A percentile compares a stretch with the other conserved stretches of the same genome.
phyloP scores from a whole-genome alignment of 2,329 filamentous ascomycete genomes.

The Keithomyces neogunnii region DNA sequence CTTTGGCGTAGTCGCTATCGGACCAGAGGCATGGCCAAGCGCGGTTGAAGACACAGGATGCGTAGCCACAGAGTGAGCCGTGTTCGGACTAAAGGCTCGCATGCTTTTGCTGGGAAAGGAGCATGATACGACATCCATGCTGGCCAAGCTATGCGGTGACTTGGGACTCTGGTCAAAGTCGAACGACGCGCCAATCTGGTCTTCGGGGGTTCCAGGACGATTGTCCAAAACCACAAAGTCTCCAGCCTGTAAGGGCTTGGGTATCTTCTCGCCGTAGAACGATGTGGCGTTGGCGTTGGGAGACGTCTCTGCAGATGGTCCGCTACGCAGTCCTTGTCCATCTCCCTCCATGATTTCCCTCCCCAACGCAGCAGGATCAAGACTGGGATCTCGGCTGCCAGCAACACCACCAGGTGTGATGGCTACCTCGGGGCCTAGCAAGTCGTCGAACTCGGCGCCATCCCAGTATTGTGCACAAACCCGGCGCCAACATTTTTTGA shows the following conservation, averaged over 20 bases:
- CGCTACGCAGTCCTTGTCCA: slow-evolving; percentile 13
- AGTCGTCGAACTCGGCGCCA: slow-evolving; percentile 55
- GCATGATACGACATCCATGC: slow-evolving; percentile 54
- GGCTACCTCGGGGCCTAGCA: slow-evolving; percentile 52
- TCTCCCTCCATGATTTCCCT: slow-evolving; percentile 26
- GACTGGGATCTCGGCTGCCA: slow-evolving; percentile 46
- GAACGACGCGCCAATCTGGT: slow-evolving; percentile 16
- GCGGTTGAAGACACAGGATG: slow-evolving; percentile 49
- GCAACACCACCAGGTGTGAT: slow-evolving; percentile 69
- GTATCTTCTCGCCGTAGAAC: slow-evolving; percentile 34
- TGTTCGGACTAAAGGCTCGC: slow-evolving; percentile 28
- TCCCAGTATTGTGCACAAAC: slow-evolving; percentile 91
- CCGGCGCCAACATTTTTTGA: slow-evolving; percentile 96
- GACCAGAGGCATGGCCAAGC: slow-evolving; percentile 36
- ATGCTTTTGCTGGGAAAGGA: slow-evolving; percentile 50
- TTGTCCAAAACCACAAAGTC: slow-evolving; percentile 37
- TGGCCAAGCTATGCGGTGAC: slow-evolving; percentile 50
- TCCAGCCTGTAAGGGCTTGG: slow-evolving; percentile 34
- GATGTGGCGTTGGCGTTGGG: slow-evolving; percentile 20
- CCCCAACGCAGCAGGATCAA: slow-evolving; percentile 49
- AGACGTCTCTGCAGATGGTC: background rate
- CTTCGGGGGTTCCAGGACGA: slow-evolving; percentile 40
- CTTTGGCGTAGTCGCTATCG: slow-evolving; percentile 50
- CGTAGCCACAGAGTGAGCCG: slow-evolving; percentile 37
- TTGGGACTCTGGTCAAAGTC: slow-evolving; percentile 14